Evolutionary conservation across 768 basidiomycete genomes (phyloP).

Genomic region (Psilocybe sp.): DNA sequence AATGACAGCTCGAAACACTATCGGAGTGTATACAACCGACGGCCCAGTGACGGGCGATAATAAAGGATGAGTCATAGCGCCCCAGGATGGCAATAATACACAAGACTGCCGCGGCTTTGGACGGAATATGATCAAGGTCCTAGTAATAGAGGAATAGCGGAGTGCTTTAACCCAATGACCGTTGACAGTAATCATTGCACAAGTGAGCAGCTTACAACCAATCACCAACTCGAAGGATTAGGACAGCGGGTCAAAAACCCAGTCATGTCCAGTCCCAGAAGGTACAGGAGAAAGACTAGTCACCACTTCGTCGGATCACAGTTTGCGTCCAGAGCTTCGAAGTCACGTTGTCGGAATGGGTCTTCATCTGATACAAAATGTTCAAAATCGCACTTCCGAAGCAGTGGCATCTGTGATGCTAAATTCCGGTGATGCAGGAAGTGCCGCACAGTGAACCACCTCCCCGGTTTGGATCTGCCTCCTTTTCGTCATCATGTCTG

Average conservation of each 20-base stretch:
- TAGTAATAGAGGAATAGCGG: no score
- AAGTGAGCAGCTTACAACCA: no score
- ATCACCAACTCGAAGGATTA: no score
- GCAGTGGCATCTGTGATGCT: slow-evolving; percentile 59
- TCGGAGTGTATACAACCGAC: no score
- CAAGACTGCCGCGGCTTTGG: no score
- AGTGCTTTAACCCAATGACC: no score
- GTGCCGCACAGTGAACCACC: background rate
- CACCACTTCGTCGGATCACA: slow-evolving; percentile 61
- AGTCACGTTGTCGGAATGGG: slow-evolving; percentile 63
- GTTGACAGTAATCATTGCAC: no score
- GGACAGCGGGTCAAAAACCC: slow-evolving; percentile 70
- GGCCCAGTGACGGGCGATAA: no score
- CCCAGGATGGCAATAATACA: no score
- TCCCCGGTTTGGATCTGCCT: slow-evolving; percentile 86
- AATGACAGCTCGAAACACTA: no score
- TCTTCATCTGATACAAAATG: slow-evolving; percentile 58
- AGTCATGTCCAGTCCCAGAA: slow-evolving; percentile 82
- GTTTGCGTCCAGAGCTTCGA: slow-evolving; percentile 46
- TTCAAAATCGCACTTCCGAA: slow-evolving; percentile 82
- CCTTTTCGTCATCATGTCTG: slow-evolving; percentile 75
- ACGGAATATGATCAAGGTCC: no score
- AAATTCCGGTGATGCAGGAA: background rate
- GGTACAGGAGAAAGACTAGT: slow-evolving; percentile 83
- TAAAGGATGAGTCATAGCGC: no score